These are phyloP conservation scores for Vitis hybrid DNA, from an alignment of 177 flowering plant genomes.

Conservation along the genomic window DNA sequence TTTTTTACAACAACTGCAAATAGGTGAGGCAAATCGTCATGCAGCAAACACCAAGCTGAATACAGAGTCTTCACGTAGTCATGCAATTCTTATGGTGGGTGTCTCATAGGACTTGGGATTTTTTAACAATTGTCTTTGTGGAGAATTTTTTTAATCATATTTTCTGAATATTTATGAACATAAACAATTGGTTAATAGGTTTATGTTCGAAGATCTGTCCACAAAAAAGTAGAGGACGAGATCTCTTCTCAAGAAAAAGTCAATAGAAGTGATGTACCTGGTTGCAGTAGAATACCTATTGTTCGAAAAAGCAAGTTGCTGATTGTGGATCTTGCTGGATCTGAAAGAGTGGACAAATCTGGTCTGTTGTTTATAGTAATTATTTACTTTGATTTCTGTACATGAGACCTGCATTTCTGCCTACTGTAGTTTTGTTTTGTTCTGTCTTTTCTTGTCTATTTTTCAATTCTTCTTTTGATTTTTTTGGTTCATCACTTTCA, in stretches of 20 bases:
- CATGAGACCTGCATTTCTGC: background rate
- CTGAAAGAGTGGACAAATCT: constrained; percentile 88
- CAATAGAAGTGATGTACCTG: constrained; percentile 12
- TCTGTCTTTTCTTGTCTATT: background rate
- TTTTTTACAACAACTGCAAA: constrained; percentile 59
- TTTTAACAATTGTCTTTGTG: background rate
- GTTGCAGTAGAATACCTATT: constrained; percentile 34
- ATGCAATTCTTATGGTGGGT: constrained; percentile 89
- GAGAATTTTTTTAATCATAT: background rate
- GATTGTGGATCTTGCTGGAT: constrained; percentile 94
- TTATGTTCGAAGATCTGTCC: constrained; percentile 45
- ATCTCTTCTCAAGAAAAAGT: constrained; percentile 25
- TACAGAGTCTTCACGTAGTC: constrained; percentile 93
- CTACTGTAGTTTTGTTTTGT: background rate
- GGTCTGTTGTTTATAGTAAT: constrained; percentile 40
- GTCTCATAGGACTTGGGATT: background rate
- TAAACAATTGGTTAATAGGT: constrained; percentile 38
- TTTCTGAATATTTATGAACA: constrained; percentile 3
- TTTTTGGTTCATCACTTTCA: background rate
- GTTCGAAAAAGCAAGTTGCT: constrained; percentile 80
- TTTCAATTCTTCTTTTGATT: background rate
- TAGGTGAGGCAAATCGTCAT: constrained; percentile 86
- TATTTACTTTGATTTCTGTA: background rate
- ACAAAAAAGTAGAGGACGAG: constrained; percentile 34
- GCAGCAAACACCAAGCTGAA: constrained; percentile 89